A percentile compares a stretch with the other conserved stretches of the same genome.
These are phyloP conservation scores for Phytophthora colocasiae DNA, from an alignment of 352 stramenopile genomes.

Conservation along the genomic window DNA sequence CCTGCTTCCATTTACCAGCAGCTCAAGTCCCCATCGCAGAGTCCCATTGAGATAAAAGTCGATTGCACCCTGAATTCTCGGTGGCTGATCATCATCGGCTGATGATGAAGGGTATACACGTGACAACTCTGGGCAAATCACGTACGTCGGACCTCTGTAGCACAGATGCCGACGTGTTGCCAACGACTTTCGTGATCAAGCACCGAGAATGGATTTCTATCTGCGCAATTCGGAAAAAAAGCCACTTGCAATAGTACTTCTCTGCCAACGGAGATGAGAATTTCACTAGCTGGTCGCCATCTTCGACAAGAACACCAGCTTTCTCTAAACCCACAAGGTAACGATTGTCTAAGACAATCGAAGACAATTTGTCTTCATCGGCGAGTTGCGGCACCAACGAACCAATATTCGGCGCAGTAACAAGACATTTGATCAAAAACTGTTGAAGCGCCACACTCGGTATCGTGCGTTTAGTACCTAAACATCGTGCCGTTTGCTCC, in stretches of 20 bases:
- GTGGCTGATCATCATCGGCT: too few relatives aligned
- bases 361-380: conserved; percentile 7
- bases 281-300: neutral
- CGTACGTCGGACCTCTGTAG: conserved; percentile 1
- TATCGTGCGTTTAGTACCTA: neutral
- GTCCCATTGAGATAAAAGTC: too few relatives aligned
- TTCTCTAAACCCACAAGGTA: neutral
- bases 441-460: neutral
- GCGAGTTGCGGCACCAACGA: neutral
- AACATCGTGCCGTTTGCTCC: conserved; percentile 1
- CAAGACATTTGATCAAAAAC: conserved; percentile 7
- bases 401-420: neutral
- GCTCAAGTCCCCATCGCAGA: too few relatives aligned
- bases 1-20: too few relatives aligned
- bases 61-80: too few relatives aligned
- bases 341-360: too few relatives aligned
- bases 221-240: conserved; percentile 13
- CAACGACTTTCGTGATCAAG: conserved; percentile 15
- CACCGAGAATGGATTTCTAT: conserved; percentile 9
- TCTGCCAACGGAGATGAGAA: conserved; percentile 30
- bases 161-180: conserved; percentile 18
- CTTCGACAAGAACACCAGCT: conserved; percentile 14
- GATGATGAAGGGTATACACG: too few relatives aligned
- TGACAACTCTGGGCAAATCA: too few relatives aligned
- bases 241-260: conserved; percentile 9